Percentiles rank a stretch among this genome's conserved stretches.
Evolutionary conservation across 768 basidiomycete genomes (phyloP).

Genomic region (Hypholoma sublateritium): DNA sequence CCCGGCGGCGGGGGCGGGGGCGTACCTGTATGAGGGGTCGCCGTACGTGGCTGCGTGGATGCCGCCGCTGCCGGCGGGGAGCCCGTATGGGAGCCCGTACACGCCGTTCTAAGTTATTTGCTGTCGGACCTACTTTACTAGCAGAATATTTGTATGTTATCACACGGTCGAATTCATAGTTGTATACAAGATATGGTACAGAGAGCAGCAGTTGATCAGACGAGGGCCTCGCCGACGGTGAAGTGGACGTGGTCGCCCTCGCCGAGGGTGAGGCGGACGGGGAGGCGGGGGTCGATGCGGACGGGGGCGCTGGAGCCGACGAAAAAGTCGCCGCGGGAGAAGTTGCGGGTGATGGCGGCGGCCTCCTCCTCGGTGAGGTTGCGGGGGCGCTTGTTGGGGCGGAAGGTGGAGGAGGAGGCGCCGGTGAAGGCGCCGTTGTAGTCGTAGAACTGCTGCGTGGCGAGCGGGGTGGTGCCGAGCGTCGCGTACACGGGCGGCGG

Average conservation of each 20-base stretch:
- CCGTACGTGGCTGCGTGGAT: constrained; percentile 33
- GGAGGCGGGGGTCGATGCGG: constrained; percentile 78
- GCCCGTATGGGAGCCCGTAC: constrained; percentile 22
- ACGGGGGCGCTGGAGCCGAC: constrained; percentile 80
- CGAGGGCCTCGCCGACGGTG: constrained; percentile 45
- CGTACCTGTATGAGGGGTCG: constrained; percentile 25
- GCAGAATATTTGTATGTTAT: too few relatives aligned
- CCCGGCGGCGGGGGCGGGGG: not conserved
- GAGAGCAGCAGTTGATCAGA: constrained; percentile 20
- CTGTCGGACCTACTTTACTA: not conserved
- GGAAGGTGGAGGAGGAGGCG: constrained; percentile 74
- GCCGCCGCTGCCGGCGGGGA: constrained; percentile 16
- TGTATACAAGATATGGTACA: not conserved
- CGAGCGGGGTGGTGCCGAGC: constrained; percentile 45
- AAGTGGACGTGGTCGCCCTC: constrained; percentile 83
- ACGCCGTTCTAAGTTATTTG: constrained; percentile 3
- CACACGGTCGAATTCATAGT: too few relatives aligned
- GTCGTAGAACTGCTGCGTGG: constrained; percentile 75
- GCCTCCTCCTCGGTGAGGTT: constrained; percentile 82
- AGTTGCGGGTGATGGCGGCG: constrained; percentile 81
- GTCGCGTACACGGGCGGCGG: constrained; percentile 53
- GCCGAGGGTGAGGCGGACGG: constrained; percentile 76
- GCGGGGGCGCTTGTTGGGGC: constrained; percentile 78
- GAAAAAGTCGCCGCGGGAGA: constrained; percentile 79
- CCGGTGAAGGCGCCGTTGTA: constrained; percentile 69